These are phyloP conservation scores for Mycena capillaripes DNA, from an alignment of 768 basidiomycete genomes.

Conservation along the genomic window DNA sequence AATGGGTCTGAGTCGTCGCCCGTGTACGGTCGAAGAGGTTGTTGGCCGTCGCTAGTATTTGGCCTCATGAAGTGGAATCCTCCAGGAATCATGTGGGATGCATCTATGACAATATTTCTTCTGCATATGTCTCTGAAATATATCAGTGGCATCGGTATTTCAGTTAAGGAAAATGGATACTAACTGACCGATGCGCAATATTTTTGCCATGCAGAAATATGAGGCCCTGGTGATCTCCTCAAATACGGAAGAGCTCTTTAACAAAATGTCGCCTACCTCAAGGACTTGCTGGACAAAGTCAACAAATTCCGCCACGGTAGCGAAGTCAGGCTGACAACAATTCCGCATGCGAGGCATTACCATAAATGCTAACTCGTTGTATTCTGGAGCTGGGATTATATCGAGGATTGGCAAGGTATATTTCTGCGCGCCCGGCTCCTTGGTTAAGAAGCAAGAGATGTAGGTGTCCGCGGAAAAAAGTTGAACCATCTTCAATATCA, in stretches of 20 bases:
- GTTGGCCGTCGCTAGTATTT: neutral
- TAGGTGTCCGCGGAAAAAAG: too few relatives aligned
- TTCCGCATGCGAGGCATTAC: too few relatives aligned
- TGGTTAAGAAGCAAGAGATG: too few relatives aligned
- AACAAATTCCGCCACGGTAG: neutral
- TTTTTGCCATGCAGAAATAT: neutral
- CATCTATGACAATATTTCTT: neutral
- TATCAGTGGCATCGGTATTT: too few relatives aligned
- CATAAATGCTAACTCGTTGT: too few relatives aligned
- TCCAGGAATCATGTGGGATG: conserved; percentile 3
- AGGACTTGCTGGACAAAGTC: neutral
- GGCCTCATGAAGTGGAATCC: neutral
- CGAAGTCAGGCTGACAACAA: too few relatives aligned
- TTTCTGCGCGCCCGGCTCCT: too few relatives aligned
- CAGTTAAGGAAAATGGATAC: neutral
- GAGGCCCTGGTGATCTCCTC: neutral
- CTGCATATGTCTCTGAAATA: neutral
- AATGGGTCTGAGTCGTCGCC: neutral
- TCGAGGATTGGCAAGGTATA: too few relatives aligned
- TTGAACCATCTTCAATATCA: too few relatives aligned
- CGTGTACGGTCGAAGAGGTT: neutral
- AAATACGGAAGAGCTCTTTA: neutral
- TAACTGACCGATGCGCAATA: neutral
- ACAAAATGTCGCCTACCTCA: neutral
- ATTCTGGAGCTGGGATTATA: too few relatives aligned